Evolutionary conservation across 495 filamentous ascomycete genomes (phyloP).

Genomic region (Aspergillus coremiiformis): DNA sequence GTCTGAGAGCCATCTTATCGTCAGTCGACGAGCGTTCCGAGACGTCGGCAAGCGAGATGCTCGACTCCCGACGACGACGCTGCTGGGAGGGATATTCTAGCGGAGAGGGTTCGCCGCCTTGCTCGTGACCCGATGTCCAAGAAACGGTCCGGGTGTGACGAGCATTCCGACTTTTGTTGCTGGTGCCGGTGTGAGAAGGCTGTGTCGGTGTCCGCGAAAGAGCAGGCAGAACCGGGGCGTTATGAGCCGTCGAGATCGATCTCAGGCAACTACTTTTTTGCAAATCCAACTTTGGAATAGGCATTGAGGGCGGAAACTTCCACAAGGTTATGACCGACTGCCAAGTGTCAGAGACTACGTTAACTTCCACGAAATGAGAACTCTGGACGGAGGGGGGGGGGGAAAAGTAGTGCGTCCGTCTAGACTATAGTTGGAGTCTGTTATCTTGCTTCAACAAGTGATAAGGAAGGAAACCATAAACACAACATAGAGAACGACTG

Average conservation of each 20-base stretch:
- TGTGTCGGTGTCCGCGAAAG: conserved; percentile 6
- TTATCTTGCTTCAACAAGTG: too few species aligned
- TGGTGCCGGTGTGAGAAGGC: conserved; percentile 1
- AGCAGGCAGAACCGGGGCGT: conserved; percentile 1
- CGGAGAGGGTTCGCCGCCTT: conserved; percentile 25
- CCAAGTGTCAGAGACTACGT: conserved; percentile 10
- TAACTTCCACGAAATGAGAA: conserved; percentile 10
- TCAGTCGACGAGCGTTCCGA: conserved; percentile 29
- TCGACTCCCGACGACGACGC: conserved; percentile 35
- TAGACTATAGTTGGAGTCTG: too few species aligned
- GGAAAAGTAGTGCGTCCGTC: background rate
- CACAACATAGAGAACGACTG: too few species aligned
- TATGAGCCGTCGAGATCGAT: conserved; percentile 3
- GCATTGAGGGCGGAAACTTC: conserved; percentile 12
- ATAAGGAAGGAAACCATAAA: too few species aligned
- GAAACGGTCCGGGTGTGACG: conserved; percentile 37
- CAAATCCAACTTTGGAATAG: conserved; percentile 10
- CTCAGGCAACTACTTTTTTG: conserved; percentile 10
- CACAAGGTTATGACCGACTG: conserved; percentile 7
- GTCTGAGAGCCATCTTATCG: conserved; percentile 26
- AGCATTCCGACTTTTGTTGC: conserved; percentile 23
- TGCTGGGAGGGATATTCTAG: conserved; percentile 16
- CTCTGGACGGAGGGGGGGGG: background rate
- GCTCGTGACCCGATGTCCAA: conserved; percentile 36
- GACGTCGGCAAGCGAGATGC: conserved; percentile 29